Base-by-base conservation (phyloP, 768 basidiomycete genomes). In the Leccinum fibrillosum region DNA sequence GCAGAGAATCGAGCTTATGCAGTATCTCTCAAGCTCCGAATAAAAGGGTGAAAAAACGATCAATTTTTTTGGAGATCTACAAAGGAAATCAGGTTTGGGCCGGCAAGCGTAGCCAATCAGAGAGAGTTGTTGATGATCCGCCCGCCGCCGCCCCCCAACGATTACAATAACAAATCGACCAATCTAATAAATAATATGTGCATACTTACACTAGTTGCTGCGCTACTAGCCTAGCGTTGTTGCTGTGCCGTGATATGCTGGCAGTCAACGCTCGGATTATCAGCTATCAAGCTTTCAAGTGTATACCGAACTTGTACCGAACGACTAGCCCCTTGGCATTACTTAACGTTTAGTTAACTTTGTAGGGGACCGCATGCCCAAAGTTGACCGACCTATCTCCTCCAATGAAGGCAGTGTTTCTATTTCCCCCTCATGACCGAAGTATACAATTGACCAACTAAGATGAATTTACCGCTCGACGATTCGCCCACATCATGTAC, bases 401-500 rank as follows among this genome's bases (percentile, higher is more conserved):
- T 39, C n/a, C 39, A 42, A 42, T 19, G 8, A 42, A n/a, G 39
- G 9, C 32, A 34, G 39, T 42, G 39, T 19, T 42, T 42, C 39
- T 42, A 42, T 42, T 42, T 42, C 39, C 39, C 39, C n/a, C 39
- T 42, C 39, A 42, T 17, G n/a, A 42, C 39, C 39, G 39, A 21
- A 50, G n/a, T 50, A 49, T 42, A 42, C 55, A 30, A 23, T 55
- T 61, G 25, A 54, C 56, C 37, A 54, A 49, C 49, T 53, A 68
- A 28, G 66, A 64, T 12, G 74, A 63, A 63, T 77, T 81, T 13
- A 76, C 77, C 49, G 90, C 89, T 69, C 86, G 81, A 64, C 88
- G 88, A 69, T 94, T 94, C 58, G 85, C 84, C 92, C 92, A 94
- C 73, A 80, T 76, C 90, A 94, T 92, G 69, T 94, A 94, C 23